These are phyloP conservation scores for Lathyrus sativus DNA, from an alignment of 306 rosid genomes.

Conservation along the genomic window DNA sequence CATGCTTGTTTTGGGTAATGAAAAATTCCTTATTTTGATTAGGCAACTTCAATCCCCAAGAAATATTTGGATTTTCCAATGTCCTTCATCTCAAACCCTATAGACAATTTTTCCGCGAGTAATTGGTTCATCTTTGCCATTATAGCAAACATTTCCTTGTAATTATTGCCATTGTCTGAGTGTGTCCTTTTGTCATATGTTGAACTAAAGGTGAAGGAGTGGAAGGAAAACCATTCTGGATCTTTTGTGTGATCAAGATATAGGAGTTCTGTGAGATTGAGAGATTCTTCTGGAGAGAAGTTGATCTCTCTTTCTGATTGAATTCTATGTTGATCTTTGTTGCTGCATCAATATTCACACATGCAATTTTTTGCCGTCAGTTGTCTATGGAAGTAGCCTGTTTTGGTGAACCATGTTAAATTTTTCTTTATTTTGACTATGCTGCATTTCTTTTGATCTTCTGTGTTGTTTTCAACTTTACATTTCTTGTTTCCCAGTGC, in stretches of 20 bases:
- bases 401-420: background rate
- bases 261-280: background rate
- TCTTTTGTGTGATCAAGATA: background rate
- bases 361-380: background rate
- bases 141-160: background rate
- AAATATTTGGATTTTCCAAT: background rate
- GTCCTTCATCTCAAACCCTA: background rate
- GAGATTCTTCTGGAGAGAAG: background rate
- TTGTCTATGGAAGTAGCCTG: background rate
- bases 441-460: background rate
- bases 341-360: background rate
- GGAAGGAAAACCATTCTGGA: background rate
- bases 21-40: too few relatives aligned
- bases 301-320: too few relatives aligned
- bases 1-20: too few relatives aligned
- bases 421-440: background rate
- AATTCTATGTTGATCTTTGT: background rate
- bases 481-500: background rate
- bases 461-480: constrained; percentile 8
- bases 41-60: background rate
- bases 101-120: background rate
- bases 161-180: background rate
- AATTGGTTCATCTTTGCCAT: background rate
- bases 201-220: background rate
- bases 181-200: background rate